A percentile compares a stretch with the other conserved stretches of the same genome.
Evolutionary conservation across 352 stramenopile species (phyloP).

Genomic region (Peronosclerospora sorghi): DNA sequence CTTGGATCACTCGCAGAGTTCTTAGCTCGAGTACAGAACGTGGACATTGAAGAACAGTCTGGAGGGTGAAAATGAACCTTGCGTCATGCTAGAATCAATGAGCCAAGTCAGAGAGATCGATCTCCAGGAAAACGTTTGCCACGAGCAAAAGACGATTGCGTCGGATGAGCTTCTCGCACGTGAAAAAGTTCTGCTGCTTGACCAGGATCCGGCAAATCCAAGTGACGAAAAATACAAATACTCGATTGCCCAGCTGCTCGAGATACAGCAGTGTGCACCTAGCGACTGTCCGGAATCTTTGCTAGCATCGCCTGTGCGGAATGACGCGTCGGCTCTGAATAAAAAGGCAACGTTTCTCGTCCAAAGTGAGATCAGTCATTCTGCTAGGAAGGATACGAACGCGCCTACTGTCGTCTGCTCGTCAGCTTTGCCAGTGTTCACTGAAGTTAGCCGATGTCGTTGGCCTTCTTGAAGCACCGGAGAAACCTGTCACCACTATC

Average conservation of each 20-base stretch:
- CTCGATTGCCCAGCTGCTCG: slow-evolving; percentile 13
- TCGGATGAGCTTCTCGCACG: neutral
- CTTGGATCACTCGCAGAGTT: slow-evolving; percentile 22
- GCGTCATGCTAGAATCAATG: neutral
- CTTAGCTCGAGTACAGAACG: slow-evolving; percentile 7
- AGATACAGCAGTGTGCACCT: slow-evolving; percentile 12
- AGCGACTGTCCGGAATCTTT: slow-evolving; percentile 13
- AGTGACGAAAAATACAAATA: slow-evolving; percentile 10
- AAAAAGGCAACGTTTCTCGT: too few species aligned
- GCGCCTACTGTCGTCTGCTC: too few species aligned
- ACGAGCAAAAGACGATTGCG: neutral
- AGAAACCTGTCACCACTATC: too few species aligned
- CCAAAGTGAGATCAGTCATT: too few species aligned
- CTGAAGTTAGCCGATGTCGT: too few species aligned
- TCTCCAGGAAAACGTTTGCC: neutral
- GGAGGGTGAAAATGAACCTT: neutral
- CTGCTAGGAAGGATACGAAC: too few species aligned
- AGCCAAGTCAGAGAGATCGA: neutral
- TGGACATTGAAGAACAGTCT: neutral
- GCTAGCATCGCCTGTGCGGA: slow-evolving; percentile 11
- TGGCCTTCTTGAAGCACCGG: too few species aligned
- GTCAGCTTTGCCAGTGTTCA: too few species aligned
- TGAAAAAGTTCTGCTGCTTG: slow-evolving; percentile 1
- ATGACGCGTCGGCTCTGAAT: slow-evolving; percentile 10
- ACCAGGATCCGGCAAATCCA: slow-evolving; percentile 3